These are phyloP conservation scores for Iberis amara DNA, from an alignment of 441 rosid species.

Conservation along the genomic window DNA sequence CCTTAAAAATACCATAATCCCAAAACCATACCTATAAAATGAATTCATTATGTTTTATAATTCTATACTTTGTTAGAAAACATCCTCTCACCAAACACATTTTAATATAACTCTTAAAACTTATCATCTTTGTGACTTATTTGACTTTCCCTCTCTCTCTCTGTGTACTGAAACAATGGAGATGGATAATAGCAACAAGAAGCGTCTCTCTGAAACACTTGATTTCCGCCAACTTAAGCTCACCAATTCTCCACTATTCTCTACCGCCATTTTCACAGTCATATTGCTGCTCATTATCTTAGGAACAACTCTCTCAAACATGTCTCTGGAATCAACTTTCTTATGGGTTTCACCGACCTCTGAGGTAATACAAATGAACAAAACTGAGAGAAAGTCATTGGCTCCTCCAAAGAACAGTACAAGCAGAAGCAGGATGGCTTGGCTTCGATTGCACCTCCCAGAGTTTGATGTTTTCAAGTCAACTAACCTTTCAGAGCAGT, in stretches of 20 bases:
- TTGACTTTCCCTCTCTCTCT: constrained; percentile 24
- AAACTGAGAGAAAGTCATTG: constrained; percentile 30
- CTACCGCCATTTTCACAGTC: constrained; percentile 30
- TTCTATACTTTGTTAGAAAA: background rate
- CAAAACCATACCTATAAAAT: constrained; percentile 1
- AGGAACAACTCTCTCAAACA: constrained; percentile 30
- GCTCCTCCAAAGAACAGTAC: constrained; percentile 43
- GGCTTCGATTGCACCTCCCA: constrained; percentile 41
- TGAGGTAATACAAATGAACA: constrained; percentile 25
- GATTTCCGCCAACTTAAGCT: constrained; percentile 22
- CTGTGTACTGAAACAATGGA: constrained; percentile 22
- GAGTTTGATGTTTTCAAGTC: constrained; percentile 50
- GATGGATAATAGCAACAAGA: constrained; percentile 26
- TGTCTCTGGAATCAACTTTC: constrained; percentile 25
- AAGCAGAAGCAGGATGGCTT: constrained; percentile 41
- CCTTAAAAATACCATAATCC: constrained; percentile 14
- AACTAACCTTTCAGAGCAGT: constrained; percentile 36
- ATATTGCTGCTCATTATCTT: constrained; percentile 38
- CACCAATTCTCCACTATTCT: constrained; percentile 31
- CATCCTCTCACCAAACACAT: constrained; percentile 9
- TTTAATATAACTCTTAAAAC: background rate
- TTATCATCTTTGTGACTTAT: constrained; percentile 6
- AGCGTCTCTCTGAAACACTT: constrained; percentile 25
- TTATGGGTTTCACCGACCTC: constrained; percentile 13
- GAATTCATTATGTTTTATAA: background rate